A percentile compares a stretch with the other conserved stretches of the same genome.
Evolutionary conservation across 164 flowering plant species (phyloP).

Genomic region (Akebia trifoliata): DNA sequence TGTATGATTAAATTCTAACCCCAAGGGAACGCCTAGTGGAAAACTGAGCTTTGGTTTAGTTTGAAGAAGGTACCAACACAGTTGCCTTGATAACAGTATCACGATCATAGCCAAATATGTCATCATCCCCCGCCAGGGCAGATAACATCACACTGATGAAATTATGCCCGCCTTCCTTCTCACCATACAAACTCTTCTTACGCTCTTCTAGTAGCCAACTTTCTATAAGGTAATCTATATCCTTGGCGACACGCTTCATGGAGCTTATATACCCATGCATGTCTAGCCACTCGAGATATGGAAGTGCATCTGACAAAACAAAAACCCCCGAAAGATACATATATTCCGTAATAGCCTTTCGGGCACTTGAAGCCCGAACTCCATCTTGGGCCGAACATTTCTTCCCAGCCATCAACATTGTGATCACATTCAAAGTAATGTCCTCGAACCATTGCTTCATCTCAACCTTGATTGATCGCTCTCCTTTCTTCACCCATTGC

Average conservation of each 20-base stretch:
- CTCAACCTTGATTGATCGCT: conserved; percentile 17
- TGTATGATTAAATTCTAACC: background rate
- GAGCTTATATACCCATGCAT: conserved; percentile 12
- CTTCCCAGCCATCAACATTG: conserved; percentile 38
- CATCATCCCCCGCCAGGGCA: background rate
- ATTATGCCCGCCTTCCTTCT: conserved; percentile 7
- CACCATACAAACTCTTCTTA: background rate
- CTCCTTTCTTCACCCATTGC: background rate
- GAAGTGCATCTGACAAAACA: conserved; percentile 29
- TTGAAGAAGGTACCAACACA: conserved; percentile 15
- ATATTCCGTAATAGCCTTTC: background rate
- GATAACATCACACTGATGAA: conserved; percentile 33
- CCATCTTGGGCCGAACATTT: conserved; percentile 16
- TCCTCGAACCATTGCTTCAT: conserved; percentile 33
- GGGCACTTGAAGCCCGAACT: too few relatives aligned
- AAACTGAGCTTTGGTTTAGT: too few relatives aligned
- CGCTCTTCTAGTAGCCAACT: conserved; percentile 30
- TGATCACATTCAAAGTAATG: conserved; percentile 20
- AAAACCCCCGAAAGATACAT: conserved; percentile 10
- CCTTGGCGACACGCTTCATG: conserved; percentile 24
- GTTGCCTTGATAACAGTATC: conserved; percentile 30
- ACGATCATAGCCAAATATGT: conserved; percentile 6
- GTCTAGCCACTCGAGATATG: conserved; percentile 32
- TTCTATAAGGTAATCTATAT: conserved; percentile 18
- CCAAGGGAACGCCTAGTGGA: too few relatives aligned